Evolutionary conservation across 2,329 filamentous ascomycete species (phyloP).

Genomic region (Diplodia intermedia): DNA sequence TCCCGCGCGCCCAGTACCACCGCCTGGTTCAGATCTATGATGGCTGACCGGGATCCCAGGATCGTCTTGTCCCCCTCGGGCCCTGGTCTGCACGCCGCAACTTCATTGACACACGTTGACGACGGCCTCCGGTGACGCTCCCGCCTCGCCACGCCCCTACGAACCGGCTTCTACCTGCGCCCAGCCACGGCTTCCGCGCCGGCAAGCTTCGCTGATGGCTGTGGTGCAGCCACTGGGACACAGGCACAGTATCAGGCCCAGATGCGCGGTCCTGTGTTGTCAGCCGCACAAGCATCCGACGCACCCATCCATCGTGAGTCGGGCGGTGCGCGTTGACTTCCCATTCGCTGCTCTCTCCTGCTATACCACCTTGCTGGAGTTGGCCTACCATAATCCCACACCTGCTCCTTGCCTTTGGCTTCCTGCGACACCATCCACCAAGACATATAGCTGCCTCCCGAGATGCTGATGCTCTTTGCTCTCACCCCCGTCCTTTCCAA

Average conservation of each 20-base stretch:
- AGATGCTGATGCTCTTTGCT: conserved; percentile 8
- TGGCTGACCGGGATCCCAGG: conserved; percentile 17
- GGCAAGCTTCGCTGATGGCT: conserved; percentile 23
- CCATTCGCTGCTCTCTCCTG: conserved; percentile 32
- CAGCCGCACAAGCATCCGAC: conserved; percentile 27
- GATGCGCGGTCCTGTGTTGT: conserved; percentile 14
- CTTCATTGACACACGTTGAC: conserved; percentile 31
- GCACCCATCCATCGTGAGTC: conserved; percentile 25
- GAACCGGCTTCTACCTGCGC: conserved; percentile 16
- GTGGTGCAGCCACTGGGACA: conserved; percentile 30
- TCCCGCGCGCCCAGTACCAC: conserved; percentile 27
- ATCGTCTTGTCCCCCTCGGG: conserved; percentile 26
- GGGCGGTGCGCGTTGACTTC: conserved; percentile 31
- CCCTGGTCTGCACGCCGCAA: conserved; percentile 27
- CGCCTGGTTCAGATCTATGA: conserved; percentile 31
- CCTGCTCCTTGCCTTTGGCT: conserved; percentile 29
- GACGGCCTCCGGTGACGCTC: not conserved
- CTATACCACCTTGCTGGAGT: conserved; percentile 31
- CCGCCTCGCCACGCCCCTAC: conserved; percentile 18
- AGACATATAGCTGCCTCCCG: conserved; percentile 21
- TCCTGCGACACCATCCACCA: conserved; percentile 28
- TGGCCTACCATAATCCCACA: conserved; percentile 23
- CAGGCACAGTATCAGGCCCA: conserved; percentile 32
- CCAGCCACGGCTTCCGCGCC: conserved; percentile 14
- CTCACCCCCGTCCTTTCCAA: not conserved